These are phyloP conservation scores for Aspergillus brasiliensis DNA, from an alignment of 2,329 filamentous ascomycete species.

Conservation along the genomic window DNA sequence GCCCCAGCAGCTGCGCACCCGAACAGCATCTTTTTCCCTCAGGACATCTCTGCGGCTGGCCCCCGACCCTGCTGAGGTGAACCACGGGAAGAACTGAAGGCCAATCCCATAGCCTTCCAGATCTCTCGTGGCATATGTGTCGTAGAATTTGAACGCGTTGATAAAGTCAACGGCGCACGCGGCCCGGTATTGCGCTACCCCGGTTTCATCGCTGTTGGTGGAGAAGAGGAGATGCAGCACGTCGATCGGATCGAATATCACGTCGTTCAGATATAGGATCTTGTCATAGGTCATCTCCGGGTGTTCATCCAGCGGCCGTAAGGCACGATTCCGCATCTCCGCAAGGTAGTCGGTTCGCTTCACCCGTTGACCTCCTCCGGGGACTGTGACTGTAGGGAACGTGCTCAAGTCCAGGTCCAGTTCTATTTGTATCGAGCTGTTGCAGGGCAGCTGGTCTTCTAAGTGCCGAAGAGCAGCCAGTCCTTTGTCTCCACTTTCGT, in stretches of 20 bases:
- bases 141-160: slow-evolving; percentile 73
- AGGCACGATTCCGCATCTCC: slow-evolving; percentile 69
- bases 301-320: slow-evolving; percentile 61
- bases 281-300: slow-evolving; percentile 53
- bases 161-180: slow-evolving; percentile 74
- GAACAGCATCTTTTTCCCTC: slow-evolving; percentile 58
- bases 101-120: slow-evolving; percentile 68
- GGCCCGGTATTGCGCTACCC: slow-evolving; percentile 63
- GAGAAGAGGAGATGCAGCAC: slow-evolving; percentile 63
- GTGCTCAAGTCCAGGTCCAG: slow-evolving; percentile 57
- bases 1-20: slow-evolving; percentile 73
- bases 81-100: slow-evolving; percentile 72
- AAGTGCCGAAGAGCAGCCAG: slow-evolving; percentile 57
- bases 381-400: slow-evolving; percentile 62
- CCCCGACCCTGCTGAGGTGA: slow-evolving; percentile 53
- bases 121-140: slow-evolving; percentile 73
- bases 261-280: slow-evolving; percentile 66
- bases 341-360: slow-evolving; percentile 73
- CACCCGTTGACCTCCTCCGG: slow-evolving; percentile 61
- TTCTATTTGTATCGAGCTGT: slow-evolving; percentile 59
- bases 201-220: slow-evolving; percentile 55
- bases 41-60: slow-evolving; percentile 63
- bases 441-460: slow-evolving; percentile 50
- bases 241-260: slow-evolving; percentile 61
- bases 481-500: slow-evolving; percentile 62